Percentiles rank a stretch among this genome's conserved stretches.
phyloP scores from a whole-genome alignment of 2,329 filamentous ascomycete genomes.

The Pseudogymnoascus sp. region DNA sequence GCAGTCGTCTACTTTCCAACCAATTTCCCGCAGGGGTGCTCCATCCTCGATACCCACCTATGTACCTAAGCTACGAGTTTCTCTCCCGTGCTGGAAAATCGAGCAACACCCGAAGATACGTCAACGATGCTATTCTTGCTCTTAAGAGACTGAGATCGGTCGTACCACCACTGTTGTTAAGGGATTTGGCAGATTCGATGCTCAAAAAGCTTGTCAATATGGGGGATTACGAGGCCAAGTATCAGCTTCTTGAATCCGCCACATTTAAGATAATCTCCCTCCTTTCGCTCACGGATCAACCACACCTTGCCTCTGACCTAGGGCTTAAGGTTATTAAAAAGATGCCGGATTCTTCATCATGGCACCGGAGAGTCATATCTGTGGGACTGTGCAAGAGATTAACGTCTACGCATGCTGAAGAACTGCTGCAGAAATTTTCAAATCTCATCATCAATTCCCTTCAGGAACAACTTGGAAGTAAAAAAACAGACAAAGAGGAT shows the following conservation, averaged over 20 bases:
- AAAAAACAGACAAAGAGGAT: neutral
- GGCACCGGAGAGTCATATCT: neutral
- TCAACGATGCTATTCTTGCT: neutral
- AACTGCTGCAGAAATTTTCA: neutral
- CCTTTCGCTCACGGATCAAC: neutral
- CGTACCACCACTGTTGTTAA: neutral
- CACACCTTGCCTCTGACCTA: neutral
- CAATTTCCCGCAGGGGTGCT: neutral
- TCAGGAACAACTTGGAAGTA: neutral
- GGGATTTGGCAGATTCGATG: neutral
- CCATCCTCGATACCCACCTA: neutral
- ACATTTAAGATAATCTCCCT: neutral
- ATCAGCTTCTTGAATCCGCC: neutral
- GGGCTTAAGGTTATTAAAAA: neutral
- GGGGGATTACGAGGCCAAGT: neutral
- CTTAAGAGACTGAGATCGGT: neutral
- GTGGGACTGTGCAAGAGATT: neutral
- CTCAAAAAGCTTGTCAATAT: neutral
- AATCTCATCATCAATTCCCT: neutral
- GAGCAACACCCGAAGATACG: neutral
- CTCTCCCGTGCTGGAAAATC: neutral
- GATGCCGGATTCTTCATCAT: neutral
- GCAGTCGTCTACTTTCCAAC: neutral
- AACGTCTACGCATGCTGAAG: neutral
- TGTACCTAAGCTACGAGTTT: neutral